phyloP scores from a whole-genome alignment of 2,329 filamentous ascomycete genomes.

The Neurospora crassa region DNA sequence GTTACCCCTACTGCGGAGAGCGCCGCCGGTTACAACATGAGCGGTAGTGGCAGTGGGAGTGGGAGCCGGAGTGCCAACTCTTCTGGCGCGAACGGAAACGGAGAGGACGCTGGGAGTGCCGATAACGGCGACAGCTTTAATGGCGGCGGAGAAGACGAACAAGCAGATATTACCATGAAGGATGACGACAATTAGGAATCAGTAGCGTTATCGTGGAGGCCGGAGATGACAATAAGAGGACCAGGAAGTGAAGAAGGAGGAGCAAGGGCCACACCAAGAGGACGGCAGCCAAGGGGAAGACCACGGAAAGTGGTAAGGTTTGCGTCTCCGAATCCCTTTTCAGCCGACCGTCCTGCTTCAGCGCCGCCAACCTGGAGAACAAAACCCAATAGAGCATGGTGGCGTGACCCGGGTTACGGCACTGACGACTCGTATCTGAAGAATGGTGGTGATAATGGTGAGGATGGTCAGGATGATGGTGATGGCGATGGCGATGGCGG shows the following conservation, averaged over 20 bases:
- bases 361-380: background rate
- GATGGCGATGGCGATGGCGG: background rate
- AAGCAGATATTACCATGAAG: background rate
- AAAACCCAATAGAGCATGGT: background rate
- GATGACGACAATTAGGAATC: background rate
- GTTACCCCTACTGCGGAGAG: slow-evolving; percentile 21
- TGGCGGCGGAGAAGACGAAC: background rate
- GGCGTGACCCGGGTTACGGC: background rate
- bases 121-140: background rate
- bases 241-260: background rate
- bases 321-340: background rate
- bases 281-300: background rate
- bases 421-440: background rate
- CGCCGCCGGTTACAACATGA: background rate
- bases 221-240: background rate
- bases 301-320: background rate
- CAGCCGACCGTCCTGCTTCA: background rate
- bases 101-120: background rate
- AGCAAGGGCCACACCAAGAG: background rate
- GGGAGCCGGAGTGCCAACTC: background rate
- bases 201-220: background rate
- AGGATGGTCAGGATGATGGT: background rate
- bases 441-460: background rate
- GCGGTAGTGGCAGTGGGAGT: background rate
- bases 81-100: background rate